Evolutionary conservation across 495 filamentous ascomycete species (phyloP).

Genomic region (Elasticomyces elasticus): DNA sequence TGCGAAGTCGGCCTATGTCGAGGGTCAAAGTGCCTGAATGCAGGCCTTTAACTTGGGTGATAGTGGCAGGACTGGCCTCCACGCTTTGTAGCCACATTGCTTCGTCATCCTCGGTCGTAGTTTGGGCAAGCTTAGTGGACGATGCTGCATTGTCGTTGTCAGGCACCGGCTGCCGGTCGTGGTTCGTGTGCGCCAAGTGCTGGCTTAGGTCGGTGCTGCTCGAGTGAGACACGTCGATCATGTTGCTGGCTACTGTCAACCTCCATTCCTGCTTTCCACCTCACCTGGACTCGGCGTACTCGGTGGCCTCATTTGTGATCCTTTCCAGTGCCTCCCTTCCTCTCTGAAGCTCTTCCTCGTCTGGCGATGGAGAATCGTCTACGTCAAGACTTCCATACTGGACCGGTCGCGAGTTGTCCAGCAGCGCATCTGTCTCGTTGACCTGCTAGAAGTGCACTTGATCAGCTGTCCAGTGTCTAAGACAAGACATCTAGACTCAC

Average conservation of each 20-base stretch:
- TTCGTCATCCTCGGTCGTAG: conserved; percentile 11
- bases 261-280: not conserved
- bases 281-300: conserved; percentile 22
- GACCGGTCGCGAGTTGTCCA: conserved; percentile 26
- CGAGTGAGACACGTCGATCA: conserved; percentile 17
- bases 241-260: conserved; percentile 1
- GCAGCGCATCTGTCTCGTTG: conserved; percentile 29
- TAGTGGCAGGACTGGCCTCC: not conserved
- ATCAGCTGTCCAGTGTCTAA: not conserved
- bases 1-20: conserved; percentile 14
- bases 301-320: conserved; percentile 31
- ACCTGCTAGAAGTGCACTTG: not conserved
- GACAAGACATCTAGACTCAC: conserved; percentile 19
- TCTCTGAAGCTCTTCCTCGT: conserved; percentile 33
- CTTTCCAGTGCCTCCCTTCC: conserved; percentile 32
- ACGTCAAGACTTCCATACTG: conserved; percentile 28
- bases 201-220: conserved; percentile 7
- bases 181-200: conserved; percentile 1
- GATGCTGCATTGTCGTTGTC: not conserved
- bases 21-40: conserved; percentile 4
- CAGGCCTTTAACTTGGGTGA: conserved; percentile 5
- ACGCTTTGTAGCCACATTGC: conserved; percentile 19
- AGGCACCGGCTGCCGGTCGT: not conserved
- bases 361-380: conserved; percentile 24
- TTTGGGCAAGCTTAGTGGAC: not conserved